Conservation (phyloP, 108 stramenopile genomes). For the Conticribra guillardii region DNA sequence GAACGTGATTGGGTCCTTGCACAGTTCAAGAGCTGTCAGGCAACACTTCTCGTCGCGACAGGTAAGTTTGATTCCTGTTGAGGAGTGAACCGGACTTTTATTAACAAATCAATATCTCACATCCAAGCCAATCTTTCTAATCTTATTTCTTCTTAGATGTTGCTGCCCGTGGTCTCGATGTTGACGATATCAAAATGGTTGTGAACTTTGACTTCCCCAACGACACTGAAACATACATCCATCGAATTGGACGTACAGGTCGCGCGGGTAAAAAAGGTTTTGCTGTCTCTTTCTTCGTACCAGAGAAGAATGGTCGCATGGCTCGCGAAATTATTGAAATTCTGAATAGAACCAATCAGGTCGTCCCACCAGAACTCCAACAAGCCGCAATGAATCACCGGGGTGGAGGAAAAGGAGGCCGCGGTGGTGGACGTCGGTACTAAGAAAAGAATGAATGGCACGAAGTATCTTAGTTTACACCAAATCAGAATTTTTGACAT, state of each 20-base stretch:
- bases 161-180: slow-evolving; percentile 97
- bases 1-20: slow-evolving; percentile 97
- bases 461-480: too few species aligned
- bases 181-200: slow-evolving; percentile 95
- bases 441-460: too few species aligned
- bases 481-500: too few species aligned
- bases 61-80: slow-evolving; percentile 22
- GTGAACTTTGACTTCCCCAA: slow-evolving; percentile 93
- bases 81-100: too few species aligned
- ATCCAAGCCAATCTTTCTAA: too few species aligned
- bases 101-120: too few species aligned
- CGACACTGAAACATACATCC: slow-evolving; percentile 86
- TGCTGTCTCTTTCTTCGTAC: slow-evolving; percentile 94
- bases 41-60: slow-evolving; percentile 92
- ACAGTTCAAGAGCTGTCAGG: slow-evolving; percentile 92
- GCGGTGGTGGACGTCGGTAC: slow-evolving; percentile 57
- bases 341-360: slow-evolving; percentile 72
- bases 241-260: slow-evolving; percentile 99
- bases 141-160: slow-evolving; percentile 77
- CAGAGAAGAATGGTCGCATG: slow-evolving; percentile 91
- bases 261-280: slow-evolving; percentile 96
- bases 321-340: slow-evolving; percentile 87
- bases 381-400: slow-evolving; percentile 54
- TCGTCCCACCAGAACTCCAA: slow-evolving; percentile 70
- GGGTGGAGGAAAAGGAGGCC: slow-evolving; percentile 60